Conservation (phyloP, 148 eudicot genomes). For the Heliosperma pusillum region DNA sequence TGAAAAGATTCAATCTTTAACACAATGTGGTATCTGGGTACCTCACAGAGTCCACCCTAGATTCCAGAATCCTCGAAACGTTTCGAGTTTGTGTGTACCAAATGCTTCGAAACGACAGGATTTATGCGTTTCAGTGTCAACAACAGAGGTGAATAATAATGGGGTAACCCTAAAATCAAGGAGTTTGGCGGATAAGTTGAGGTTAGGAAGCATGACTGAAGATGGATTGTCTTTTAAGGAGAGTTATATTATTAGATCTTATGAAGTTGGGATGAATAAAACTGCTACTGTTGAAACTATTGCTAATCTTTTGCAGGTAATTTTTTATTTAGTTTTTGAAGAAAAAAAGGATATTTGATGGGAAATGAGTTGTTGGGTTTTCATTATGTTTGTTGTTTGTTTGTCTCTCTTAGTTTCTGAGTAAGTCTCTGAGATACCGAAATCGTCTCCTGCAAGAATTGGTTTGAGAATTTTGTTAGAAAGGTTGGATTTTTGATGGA, state of each 20-base stretch:
- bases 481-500: neutral
- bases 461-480: neutral
- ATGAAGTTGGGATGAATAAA: slow-evolving; percentile 93
- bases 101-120: slow-evolving; percentile 20
- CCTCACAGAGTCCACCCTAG: slow-evolving; percentile 18
- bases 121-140: slow-evolving; percentile 27
- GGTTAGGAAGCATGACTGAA: slow-evolving; percentile 72
- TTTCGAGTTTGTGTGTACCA: slow-evolving; percentile 14
- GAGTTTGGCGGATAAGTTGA: slow-evolving; percentile 53
- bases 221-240: slow-evolving; percentile 83
- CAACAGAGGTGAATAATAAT: slow-evolving; percentile 3
- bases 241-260: slow-evolving; percentile 72
- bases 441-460: neutral
- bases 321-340: neutral
- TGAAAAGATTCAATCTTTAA: slow-evolving; percentile 32
- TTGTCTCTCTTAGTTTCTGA: neutral
- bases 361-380: neutral
- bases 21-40: slow-evolving; percentile 33
- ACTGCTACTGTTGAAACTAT: slow-evolving; percentile 97
- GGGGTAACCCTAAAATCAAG: slow-evolving; percentile 12
- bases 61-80: slow-evolving; percentile 23
- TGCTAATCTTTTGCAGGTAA: slow-evolving; percentile 89
- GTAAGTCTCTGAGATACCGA: neutral
- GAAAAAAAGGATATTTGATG: neutral
- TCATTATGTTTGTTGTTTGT: neutral